These are phyloP conservation scores for Melampsora abietis-canadensis DNA, from an alignment of 1,284 basidiomycete species.

Conservation along the genomic window DNA sequence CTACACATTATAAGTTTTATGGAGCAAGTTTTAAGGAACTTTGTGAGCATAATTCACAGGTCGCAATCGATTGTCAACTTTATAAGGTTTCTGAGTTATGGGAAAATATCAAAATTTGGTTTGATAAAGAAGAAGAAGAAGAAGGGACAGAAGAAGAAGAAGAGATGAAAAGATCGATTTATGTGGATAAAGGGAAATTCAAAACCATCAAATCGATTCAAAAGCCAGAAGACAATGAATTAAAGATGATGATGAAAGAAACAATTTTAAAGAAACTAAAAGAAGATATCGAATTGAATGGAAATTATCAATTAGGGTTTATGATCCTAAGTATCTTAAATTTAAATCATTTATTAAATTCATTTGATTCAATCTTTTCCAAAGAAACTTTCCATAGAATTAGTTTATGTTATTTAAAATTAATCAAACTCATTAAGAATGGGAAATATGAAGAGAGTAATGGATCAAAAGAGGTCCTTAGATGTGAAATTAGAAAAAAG, in stretches of 20 bases:
- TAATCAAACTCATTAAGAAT: no score
- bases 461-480: not conserved
- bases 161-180: not conserved
- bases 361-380: not conserved
- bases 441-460: no score
- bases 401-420: not conserved
- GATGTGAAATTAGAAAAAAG: not conserved
- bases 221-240: no score
- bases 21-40: no score
- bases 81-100: not conserved
- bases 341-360: not conserved
- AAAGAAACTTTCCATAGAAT: not conserved
- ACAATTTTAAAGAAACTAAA: constrained; percentile 22
- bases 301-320: constrained; percentile 29
- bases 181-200: no score
- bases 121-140: constrained; percentile 29
- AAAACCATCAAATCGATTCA: no score
- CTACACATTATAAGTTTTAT: no score
- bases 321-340: constrained; percentile 25
- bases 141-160: constrained; percentile 22
- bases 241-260: constrained; percentile 35
- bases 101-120: constrained; percentile 30
- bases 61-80: no score
- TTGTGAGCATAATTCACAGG: no score
- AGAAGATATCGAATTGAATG: constrained; percentile 22